Percentiles rank a stretch among this genome's conserved stretches.
These are phyloP conservation scores for Vinca minor DNA, from an alignment of 257 asterid species.

Conservation along the genomic window DNA sequence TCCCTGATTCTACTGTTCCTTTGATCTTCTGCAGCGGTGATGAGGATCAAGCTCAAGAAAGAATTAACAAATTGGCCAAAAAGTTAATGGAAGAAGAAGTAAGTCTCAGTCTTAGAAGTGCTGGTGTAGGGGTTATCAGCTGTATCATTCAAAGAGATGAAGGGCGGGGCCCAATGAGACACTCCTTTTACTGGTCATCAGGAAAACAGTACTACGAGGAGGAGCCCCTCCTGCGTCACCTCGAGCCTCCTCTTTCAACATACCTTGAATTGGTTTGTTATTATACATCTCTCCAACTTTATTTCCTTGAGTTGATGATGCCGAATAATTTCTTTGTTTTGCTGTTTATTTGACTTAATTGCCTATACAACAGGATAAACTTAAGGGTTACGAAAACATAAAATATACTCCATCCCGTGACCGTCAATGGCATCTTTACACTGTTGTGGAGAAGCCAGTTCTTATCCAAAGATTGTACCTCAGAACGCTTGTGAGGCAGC, in stretches of 20 bases:
- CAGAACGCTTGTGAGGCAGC: slow-evolving; percentile 92
- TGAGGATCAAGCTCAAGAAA: slow-evolving; percentile 99
- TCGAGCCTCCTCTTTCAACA: slow-evolving; percentile 96
- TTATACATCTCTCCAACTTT: background rate
- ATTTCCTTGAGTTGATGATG: slow-evolving; percentile 4
- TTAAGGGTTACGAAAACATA: slow-evolving; percentile 64
- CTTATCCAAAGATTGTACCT: slow-evolving; percentile 76
- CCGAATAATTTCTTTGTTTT: background rate
- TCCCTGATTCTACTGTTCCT: background rate
- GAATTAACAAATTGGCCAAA: slow-evolving; percentile 85
- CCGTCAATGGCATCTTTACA: slow-evolving; percentile 98
- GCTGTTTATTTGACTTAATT: slow-evolving; percentile 11
- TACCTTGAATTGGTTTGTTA: slow-evolving; percentile 87
- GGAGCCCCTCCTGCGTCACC: slow-evolving; percentile 86
- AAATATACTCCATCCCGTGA: slow-evolving; percentile 93
- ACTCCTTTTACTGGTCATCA: slow-evolving; percentile 83
- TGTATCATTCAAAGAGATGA: slow-evolving; percentile 97
- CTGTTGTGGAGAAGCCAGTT: slow-evolving; percentile 66
- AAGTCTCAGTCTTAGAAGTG: slow-evolving; percentile 70
- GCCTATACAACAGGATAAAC: slow-evolving; percentile 63
- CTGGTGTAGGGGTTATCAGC: slow-evolving; percentile 86
- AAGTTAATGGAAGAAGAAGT: slow-evolving; percentile 77
- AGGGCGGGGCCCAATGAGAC: slow-evolving; percentile 98
- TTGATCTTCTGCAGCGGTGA: slow-evolving; percentile 60
- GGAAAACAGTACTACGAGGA: slow-evolving; percentile 69